phyloP scores from a whole-genome alignment of 768 basidiomycete species.

The Trametes cubensis region DNA sequence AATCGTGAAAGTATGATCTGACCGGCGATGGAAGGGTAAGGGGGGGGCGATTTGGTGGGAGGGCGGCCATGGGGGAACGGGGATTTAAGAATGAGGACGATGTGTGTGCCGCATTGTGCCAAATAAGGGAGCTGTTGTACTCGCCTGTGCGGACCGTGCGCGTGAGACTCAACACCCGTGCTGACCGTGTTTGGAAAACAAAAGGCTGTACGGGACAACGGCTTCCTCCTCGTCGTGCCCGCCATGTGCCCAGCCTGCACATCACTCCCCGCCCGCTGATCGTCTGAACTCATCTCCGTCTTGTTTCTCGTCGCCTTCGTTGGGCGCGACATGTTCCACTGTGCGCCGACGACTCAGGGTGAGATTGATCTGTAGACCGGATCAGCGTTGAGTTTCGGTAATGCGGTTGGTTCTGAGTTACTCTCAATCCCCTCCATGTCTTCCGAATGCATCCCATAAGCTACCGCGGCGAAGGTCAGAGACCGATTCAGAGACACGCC shows the following conservation, averaged over 20 bases:
- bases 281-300: not conserved
- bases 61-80: slow-evolving; percentile 7
- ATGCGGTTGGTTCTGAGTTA: too few relatives aligned
- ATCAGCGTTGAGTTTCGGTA: too few relatives aligned
- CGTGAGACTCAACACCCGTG: slow-evolving; percentile 1
- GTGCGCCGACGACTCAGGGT: too few relatives aligned
- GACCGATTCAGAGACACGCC: too few relatives aligned
- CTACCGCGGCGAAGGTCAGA: too few relatives aligned
- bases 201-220: slow-evolving; percentile 21
- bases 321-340: too few relatives aligned
- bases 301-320: too few relatives aligned
- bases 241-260: slow-evolving; percentile 12
- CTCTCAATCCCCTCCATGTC: too few relatives aligned
- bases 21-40: not conserved
- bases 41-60: slow-evolving; percentile 9
- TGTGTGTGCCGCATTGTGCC: slow-evolving; percentile 21
- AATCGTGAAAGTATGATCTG: not conserved
- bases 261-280: slow-evolving; percentile 2
- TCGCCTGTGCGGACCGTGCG: slow-evolving; percentile 13
- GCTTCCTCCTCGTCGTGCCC: slow-evolving; percentile 4
- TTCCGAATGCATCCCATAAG: too few relatives aligned
- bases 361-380: too few relatives aligned
- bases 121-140: slow-evolving; percentile 22
- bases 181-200: slow-evolving; percentile 22
- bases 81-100: slow-evolving; percentile 20